These are phyloP conservation scores for Nicotiana attenuata DNA, from an alignment of 257 asterid species.

Conservation along the genomic window DNA sequence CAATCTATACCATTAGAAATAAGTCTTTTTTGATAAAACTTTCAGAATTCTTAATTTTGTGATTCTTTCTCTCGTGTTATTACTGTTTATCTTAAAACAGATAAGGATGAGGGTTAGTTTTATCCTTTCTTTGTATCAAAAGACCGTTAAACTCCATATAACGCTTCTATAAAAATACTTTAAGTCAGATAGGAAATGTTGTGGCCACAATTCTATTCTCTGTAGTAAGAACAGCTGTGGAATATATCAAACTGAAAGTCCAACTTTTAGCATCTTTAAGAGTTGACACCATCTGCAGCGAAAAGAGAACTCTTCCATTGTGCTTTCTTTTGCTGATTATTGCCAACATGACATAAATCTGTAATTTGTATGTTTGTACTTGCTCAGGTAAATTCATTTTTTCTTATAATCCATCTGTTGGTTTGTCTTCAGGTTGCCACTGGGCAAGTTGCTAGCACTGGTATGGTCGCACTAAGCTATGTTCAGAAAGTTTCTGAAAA, in stretches of 20 bases:
- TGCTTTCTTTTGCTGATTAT: background rate
- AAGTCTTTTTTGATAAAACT: too few species aligned
- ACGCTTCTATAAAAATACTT: too few species aligned
- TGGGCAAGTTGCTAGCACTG: conserved; percentile 94
- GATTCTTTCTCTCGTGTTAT: too few species aligned
- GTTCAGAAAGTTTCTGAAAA: conserved; percentile 89
- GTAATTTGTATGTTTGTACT: background rate
- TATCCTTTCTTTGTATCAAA: too few species aligned
- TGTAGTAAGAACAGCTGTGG: background rate
- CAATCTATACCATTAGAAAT: background rate
- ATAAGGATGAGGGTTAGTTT: too few species aligned
- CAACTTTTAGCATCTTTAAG: background rate
- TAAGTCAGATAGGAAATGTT: background rate
- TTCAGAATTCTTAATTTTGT: too few species aligned
- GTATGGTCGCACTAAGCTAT: conserved; percentile 78
- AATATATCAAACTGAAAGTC: background rate
- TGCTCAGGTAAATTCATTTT: background rate
- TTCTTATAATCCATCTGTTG: background rate
- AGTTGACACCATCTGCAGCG: background rate
- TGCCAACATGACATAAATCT: background rate
- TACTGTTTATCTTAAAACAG: too few species aligned
- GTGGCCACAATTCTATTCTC: background rate
- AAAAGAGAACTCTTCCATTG: background rate
- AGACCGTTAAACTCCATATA: too few species aligned
- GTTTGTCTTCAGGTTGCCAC: conserved; percentile 63